Evolutionary conservation across 345 rosid genomes (phyloP), one percentile per base, ranked within the genome.

Genomic region (Carallia brachiata): DNA sequence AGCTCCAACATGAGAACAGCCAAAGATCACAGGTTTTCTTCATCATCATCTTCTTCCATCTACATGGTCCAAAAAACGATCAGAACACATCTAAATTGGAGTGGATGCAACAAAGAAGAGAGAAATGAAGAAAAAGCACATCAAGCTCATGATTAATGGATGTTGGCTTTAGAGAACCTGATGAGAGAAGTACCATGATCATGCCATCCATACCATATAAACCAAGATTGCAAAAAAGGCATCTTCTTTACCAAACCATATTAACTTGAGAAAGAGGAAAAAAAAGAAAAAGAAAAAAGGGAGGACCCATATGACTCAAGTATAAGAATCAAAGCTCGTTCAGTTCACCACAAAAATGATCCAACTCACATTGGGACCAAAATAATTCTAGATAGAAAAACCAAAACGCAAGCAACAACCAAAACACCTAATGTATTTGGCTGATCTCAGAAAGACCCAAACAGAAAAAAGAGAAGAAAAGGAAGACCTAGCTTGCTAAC

Each of bases 21-120:
- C 64, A 50, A 19, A 69, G 27, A 57, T 74, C 74, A 72, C 55
- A 30, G 67, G 54, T 70, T 69, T 27, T 73, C 80, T 50, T 82
- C 80, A 48, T 80, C 87, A 48, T 80, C 87, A 34, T 84, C 85
- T 62, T 75, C 83, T 15, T 78, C 86, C 87, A 80, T 83, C 87
- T 86, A 71, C 65, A 71, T 12, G 54, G 19, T 66, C 72, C 69
- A 62, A 58, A 66, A 70, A 58, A 2, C 60, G 55, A 34, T 19
- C 32, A 15, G 60, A 23, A 23, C 39, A 68, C 5, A 36, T 48
- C 68, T 27, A 54, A 69, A 63, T 19, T 23, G 18, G n/a, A 4
- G 17, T 60, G 13, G 12, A 48, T n/a, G 28, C 36, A 31, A 23
- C 31, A 17, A 63, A 70, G n/a, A 60, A 52, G 1, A 18, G 60